Conservation (phyloP, 495 filamentous ascomycete species). For the Talaromyces proteolyticus region DNA sequence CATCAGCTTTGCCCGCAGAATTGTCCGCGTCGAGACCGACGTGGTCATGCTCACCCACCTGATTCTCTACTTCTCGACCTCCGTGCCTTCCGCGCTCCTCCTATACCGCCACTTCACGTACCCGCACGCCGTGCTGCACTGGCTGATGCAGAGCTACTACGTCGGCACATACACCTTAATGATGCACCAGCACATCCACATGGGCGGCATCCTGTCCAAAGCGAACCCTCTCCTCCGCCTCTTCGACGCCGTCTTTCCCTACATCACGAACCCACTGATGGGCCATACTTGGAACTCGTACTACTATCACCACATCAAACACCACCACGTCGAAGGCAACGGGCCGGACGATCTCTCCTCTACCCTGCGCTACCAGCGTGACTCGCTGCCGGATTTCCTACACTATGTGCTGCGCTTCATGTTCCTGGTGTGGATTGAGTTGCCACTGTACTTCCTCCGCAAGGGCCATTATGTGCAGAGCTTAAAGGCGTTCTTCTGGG, state of each 20-base stretch:
- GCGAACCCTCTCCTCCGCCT: slow-evolving; percentile 18
- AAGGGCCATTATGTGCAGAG: slow-evolving; percentile 47
- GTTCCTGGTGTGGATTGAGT: slow-evolving; percentile 64
- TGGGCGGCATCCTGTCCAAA: slow-evolving; percentile 55
- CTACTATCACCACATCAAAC: slow-evolving; percentile 80
- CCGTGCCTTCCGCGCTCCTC: slow-evolving; percentile 58
- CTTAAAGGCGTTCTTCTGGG: slow-evolving; percentile 48
- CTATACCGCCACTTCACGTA: slow-evolving; percentile 62
- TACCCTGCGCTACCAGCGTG: slow-evolving; percentile 71
- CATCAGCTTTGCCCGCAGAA: slow-evolving; percentile 40
- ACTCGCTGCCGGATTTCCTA: slow-evolving; percentile 54
- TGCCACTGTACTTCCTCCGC: slow-evolving; percentile 65
- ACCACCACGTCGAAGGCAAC: slow-evolving; percentile 79
- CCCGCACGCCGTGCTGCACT: slow-evolving; percentile 58
- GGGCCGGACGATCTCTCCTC: slow-evolving; percentile 70
- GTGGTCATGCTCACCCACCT: slow-evolving; percentile 76
- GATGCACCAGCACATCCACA: slow-evolving; percentile 81
- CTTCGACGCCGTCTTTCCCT: slow-evolving; percentile 63
- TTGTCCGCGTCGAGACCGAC: slow-evolving; percentile 58
- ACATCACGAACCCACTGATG: slow-evolving; percentile 67
- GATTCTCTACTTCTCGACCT: slow-evolving; percentile 61
- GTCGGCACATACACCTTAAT: slow-evolving; percentile 70
- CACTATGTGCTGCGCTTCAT: slow-evolving; percentile 68
- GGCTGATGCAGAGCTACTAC: slow-evolving; percentile 54
- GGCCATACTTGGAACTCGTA: slow-evolving; percentile 83